Conservation (phyloP, 768 basidiomycete genomes). For the Pulveroboletus sp. region DNA sequence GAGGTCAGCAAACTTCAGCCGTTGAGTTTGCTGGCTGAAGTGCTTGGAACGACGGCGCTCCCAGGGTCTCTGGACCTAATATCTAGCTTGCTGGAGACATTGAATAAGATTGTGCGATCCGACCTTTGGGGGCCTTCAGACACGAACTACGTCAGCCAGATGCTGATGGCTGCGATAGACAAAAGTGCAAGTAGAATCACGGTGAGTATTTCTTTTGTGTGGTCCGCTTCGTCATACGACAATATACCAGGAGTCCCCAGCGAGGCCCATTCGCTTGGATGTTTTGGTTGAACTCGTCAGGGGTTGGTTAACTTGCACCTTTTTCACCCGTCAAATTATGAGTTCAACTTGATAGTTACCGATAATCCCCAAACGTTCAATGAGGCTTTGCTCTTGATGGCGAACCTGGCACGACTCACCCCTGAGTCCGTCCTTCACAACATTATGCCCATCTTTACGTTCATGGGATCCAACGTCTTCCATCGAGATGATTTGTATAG, state of each 20-base stretch:
- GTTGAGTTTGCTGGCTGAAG: conserved; percentile 62
- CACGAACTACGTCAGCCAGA: conserved; percentile 73
- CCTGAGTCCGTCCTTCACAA: conserved; percentile 92
- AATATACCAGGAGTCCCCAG: conserved; percentile 44
- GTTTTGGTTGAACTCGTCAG: conserved; percentile 84
- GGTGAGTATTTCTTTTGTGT: conserved; percentile 34
- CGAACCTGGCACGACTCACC: conserved; percentile 73
- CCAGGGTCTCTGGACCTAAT: conserved; percentile 71
- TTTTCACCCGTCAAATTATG: neutral
- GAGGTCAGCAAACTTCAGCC: conserved; percentile 41
- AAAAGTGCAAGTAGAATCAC: conserved; percentile 51
- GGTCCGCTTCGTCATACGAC: neutral
- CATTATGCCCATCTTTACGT: conserved; percentile 97
- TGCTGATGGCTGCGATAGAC: conserved; percentile 79
- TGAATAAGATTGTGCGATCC: conserved; percentile 60
- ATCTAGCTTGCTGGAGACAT: conserved; percentile 63
- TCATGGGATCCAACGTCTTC: conserved; percentile 98
- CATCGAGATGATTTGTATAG: conserved; percentile 95
- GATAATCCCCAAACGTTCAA: conserved; percentile 94
- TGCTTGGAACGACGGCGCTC: conserved; percentile 57
- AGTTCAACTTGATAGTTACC: conserved; percentile 49
- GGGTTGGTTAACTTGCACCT: conserved; percentile 36
- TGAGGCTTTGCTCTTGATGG: conserved; percentile 84
- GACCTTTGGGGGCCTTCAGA: conserved; percentile 55
- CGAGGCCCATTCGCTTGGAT: conserved; percentile 69